Conservation (phyloP, 495 filamentous ascomycete species). For the Neurospora hispaniola region DNA sequence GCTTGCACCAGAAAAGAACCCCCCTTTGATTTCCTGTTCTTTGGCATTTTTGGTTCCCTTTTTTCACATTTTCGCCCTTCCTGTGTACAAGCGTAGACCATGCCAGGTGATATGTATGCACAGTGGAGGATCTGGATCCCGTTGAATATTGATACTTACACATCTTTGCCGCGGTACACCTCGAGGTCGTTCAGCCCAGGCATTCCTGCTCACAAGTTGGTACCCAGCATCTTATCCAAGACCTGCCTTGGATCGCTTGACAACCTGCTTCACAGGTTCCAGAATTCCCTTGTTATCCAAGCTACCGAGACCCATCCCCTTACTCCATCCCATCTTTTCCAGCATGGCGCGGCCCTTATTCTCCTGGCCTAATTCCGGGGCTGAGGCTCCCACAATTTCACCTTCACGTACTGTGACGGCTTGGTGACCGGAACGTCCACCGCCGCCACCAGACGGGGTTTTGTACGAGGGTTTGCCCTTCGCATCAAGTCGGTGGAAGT, state of each 20-base stretch:
- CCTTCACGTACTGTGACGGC: constrained; percentile 64
- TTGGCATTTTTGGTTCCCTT: neutral
- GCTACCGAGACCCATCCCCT: constrained; percentile 77
- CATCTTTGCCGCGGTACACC: neutral
- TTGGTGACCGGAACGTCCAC: constrained; percentile 13
- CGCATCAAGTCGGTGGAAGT: constrained; percentile 37
- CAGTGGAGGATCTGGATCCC: neutral
- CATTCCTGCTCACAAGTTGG: neutral
- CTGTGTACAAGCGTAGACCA: neutral
- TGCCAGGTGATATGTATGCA: neutral
- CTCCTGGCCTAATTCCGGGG: constrained; percentile 70
- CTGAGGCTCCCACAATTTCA: constrained; percentile 77
- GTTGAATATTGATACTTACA: neutral
- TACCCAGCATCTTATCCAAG: constrained; percentile 51
- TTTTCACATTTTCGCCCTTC: neutral
- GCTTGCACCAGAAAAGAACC: neutral
- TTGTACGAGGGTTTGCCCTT: constrained; percentile 26
- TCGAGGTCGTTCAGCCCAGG: neutral
- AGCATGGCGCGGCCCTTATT: constrained; percentile 83
- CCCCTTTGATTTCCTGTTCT: neutral
- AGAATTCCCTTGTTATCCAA: constrained; percentile 79
- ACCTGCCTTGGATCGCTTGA: constrained; percentile 78
- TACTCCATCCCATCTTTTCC: constrained; percentile 96
- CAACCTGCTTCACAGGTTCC: constrained; percentile 74
- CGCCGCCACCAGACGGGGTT: constrained; percentile 10